These are phyloP conservation scores for Penicillium sp. DNA, from an alignment of 2,329 filamentous ascomycete species.

Conservation along the genomic window DNA sequence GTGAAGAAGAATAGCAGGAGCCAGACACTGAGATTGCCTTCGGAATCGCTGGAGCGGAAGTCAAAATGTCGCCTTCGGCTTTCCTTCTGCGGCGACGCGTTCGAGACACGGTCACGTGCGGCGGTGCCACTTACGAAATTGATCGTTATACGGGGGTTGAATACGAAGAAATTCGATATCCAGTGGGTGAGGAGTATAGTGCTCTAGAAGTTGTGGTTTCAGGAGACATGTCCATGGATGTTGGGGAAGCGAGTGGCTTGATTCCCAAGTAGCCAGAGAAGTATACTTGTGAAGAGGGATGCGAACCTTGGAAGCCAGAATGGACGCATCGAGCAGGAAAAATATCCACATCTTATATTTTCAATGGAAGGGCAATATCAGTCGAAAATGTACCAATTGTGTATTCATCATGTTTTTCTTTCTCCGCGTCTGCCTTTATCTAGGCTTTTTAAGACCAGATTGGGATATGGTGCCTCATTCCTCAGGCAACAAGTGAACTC, in stretches of 20 bases:
- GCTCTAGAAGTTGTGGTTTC: no score
- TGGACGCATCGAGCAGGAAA: no score
- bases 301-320: no score
- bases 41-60: constrained; percentile 7
- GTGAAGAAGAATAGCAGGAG: background rate
- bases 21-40: constrained; percentile 2
- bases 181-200: background rate
- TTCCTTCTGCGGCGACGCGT: constrained; percentile 30
- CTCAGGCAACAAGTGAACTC: no score
- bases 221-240: no score
- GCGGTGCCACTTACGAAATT: background rate
- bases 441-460: no score
- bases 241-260: background rate
- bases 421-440: no score
- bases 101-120: constrained; percentile 36
- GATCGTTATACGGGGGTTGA: background rate
- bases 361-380: no score
- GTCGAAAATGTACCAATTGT: no score
- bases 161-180: background rate
- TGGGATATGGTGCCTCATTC: no score
- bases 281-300: background rate
- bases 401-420: no score
- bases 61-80: constrained; percentile 9
- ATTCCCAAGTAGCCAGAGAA: background rate
- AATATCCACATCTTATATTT: no score